These are phyloP conservation scores for Kazachstania sp. DNA, from an alignment of 1,139 yeast genomes.

Conservation along the genomic window DNA sequence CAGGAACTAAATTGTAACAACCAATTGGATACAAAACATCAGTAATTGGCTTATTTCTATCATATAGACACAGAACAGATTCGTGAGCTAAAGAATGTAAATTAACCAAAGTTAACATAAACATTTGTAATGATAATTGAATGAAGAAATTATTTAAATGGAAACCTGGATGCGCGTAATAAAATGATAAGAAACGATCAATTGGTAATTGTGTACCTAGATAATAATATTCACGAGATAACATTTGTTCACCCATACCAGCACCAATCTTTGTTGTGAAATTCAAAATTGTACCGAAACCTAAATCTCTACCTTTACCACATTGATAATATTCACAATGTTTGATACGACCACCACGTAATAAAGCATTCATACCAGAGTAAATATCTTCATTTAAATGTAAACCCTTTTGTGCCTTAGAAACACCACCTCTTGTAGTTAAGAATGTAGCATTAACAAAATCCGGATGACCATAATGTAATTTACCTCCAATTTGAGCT, in stretches of 20 bases:
- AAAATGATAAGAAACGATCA: constrained; percentile 94
- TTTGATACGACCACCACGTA: constrained; percentile 98
- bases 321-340: constrained; percentile 99
- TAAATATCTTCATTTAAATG: constrained; percentile 98
- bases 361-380: constrained; percentile 96
- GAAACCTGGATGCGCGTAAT: constrained; percentile 99
- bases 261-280: constrained; percentile 99
- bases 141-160: constrained; percentile 94
- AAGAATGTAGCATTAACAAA: constrained; percentile 87
- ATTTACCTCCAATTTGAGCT: constrained; percentile 97
- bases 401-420: constrained; percentile 97
- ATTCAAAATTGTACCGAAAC: constrained; percentile 96
- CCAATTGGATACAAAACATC: constrained; percentile 83
- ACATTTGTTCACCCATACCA: constrained; percentile 99
- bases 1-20: constrained; percentile 87
- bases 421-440: constrained; percentile 99
- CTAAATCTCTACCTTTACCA: constrained; percentile 99
- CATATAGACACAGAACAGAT: constrained; percentile 74
- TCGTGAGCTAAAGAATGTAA: constrained; percentile 88
- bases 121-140: constrained; percentile 86
- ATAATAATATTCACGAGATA: constrained; percentile 95
- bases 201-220: constrained; percentile 94
- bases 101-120: constrained; percentile 86
- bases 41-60: constrained; percentile 76
- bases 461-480: constrained; percentile 99